A percentile compares a stretch with the other conserved stretches of the same genome.
Evolutionary conservation across 176 grass and related monocot species (phyloP).

Genomic region (Cenchrus fungigraminus): DNA sequence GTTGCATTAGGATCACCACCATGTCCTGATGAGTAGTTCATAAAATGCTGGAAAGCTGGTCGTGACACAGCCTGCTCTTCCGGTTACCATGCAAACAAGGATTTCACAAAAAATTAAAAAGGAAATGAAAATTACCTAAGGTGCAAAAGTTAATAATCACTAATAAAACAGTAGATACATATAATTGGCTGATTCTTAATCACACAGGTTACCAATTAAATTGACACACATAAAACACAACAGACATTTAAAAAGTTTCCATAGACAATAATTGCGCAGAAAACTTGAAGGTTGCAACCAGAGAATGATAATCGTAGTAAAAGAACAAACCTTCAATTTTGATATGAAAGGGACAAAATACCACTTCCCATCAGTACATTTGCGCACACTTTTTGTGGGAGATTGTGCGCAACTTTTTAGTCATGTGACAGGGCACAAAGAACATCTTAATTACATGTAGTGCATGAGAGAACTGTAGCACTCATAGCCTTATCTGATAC

Average conservation of each 20-base stretch:
- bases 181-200: neutral
- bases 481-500: neutral
- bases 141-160: neutral
- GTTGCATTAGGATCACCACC: constrained; percentile 45
- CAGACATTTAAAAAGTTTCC: neutral
- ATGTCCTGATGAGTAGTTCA: constrained; percentile 47
- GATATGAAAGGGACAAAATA: neutral
- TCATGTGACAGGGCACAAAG: neutral
- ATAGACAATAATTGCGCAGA: neutral
- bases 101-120: neutral
- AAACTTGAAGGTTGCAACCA: neutral
- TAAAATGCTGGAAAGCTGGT: constrained; percentile 47
- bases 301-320: neutral
- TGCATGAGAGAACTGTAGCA: neutral
- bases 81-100: constrained; percentile 21
- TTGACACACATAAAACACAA: neutral
- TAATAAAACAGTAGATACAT: neutral
- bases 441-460: neutral
- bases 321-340: neutral
- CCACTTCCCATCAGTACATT: neutral
- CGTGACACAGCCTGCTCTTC: constrained; percentile 40
- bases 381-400: neutral
- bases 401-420: neutral
- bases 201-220: neutral
- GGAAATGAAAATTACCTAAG: neutral